phyloP scores from a whole-genome alignment of 108 stramenopile genomes.

The Mediolabrus comicus region DNA sequence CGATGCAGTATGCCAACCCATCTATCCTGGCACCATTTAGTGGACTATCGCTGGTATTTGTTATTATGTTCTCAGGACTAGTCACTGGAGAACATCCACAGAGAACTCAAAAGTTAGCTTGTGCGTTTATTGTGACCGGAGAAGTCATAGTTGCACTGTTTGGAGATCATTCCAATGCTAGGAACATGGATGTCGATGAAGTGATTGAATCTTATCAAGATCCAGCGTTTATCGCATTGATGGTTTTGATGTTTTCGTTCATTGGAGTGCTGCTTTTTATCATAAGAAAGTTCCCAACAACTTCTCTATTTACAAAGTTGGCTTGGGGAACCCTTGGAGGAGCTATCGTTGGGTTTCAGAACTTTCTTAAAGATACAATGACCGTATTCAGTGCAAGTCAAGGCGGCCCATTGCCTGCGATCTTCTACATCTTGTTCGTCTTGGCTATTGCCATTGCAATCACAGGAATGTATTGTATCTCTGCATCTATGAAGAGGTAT shows the following conservation, averaged over 20 bases:
- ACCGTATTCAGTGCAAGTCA: slow-evolving; percentile 51
- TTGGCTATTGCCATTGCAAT: slow-evolving; percentile 59
- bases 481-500: slow-evolving; percentile 81
- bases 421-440: slow-evolving; percentile 37
- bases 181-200: slow-evolving; percentile 52
- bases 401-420: slow-evolving; percentile 7
- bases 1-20: slow-evolving; percentile 88
- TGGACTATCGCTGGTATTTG: slow-evolving; percentile 86
- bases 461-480: slow-evolving; percentile 60
- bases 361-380: slow-evolving; percentile 79
- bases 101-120: slow-evolving; percentile 57
- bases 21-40: slow-evolving; percentile 83
- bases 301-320: slow-evolving; percentile 26
- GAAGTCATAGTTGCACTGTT: slow-evolving; percentile 77
- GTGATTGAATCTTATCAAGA: slow-evolving; percentile 63
- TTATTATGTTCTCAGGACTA: slow-evolving; percentile 60
- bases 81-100: slow-evolving; percentile 60
- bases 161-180: slow-evolving; percentile 84
- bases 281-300: slow-evolving; percentile 14
- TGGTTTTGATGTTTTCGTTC: slow-evolving; percentile 46
- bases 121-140: slow-evolving; percentile 67
- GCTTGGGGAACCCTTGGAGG: slow-evolving; percentile 52
- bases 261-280: slow-evolving; percentile 37
- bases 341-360: slow-evolving; percentile 71
- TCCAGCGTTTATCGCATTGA: slow-evolving; percentile 54